These are phyloP conservation scores for Aspergillus carlsbadensis DNA, from an alignment of 495 filamentous ascomycete genomes.

Conservation along the genomic window DNA sequence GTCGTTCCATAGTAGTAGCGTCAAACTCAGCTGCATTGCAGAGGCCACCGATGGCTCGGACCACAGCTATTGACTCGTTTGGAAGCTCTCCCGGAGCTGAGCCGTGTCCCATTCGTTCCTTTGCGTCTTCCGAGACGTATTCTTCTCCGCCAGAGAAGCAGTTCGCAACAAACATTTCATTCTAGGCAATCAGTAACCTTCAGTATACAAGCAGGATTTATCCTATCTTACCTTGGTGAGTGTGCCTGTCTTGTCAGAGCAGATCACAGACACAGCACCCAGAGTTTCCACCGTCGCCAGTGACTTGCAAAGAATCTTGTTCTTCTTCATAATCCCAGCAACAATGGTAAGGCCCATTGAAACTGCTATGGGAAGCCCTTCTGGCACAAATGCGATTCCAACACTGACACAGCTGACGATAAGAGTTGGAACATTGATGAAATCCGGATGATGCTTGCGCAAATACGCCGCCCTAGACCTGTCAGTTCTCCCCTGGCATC, in stretches of 20 bases:
- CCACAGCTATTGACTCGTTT: constrained; percentile 4
- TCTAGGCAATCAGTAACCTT: constrained; percentile 29
- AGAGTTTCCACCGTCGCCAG: constrained; percentile 70
- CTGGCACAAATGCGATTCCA: constrained; percentile 68
- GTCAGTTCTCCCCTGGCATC: constrained; percentile 6
- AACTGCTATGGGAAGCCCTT: constrained; percentile 64
- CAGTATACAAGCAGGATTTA: background rate
- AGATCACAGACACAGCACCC: constrained; percentile 64
- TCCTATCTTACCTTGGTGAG: constrained; percentile 51
- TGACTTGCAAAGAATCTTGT: constrained; percentile 65
- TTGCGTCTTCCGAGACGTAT: background rate
- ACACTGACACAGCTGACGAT: constrained; percentile 64
- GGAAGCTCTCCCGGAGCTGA: background rate
- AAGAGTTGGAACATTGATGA: constrained; percentile 63
- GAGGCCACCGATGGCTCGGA: constrained; percentile 52
- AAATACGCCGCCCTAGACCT: constrained; percentile 56
- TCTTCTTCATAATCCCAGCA: constrained; percentile 60
- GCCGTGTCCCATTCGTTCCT: constrained; percentile 2
- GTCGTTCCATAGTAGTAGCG: constrained; percentile 46
- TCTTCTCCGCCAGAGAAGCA: constrained; percentile 24
- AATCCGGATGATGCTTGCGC: constrained; percentile 53
- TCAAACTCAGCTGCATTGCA: constrained; percentile 72
- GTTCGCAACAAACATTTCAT: constrained; percentile 61
- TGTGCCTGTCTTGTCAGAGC: constrained; percentile 70
- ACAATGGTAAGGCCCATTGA: constrained; percentile 56